Base-by-base conservation (phyloP, 371 early-diverging fungal species). In the Mucor saturninus region DNA sequence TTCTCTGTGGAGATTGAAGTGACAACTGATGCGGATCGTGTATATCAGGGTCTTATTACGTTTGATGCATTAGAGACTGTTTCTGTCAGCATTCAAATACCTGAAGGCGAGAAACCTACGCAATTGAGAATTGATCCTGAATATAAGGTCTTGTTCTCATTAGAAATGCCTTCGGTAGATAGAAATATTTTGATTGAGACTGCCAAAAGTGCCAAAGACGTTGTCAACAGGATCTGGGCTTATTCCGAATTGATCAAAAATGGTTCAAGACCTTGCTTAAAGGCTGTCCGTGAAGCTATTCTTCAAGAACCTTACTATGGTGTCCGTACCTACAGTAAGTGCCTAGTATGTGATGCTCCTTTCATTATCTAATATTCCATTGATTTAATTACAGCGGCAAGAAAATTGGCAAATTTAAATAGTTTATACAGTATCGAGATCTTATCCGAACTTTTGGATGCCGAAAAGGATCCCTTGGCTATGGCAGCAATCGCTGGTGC, bases 81-180 rank as follows among this genome's bases (percentile, higher is more conserved):
- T 5, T 60, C 59, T 37, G 61, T 71, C 1, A 58, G 56, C 11
- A 62, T 76, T 35, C 32, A 37, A 5, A 54, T 76, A 4, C 46
- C 56, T 3, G 45, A 59, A 14, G 65, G 53, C 2, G 65, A 56
- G 5, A 79, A 71, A 43, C 79, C 83, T 15, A 45, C 31, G 4
- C 31, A 56, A n/a, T 52, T 88, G 2, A 69, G 76, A 21, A 67
- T 88, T 10, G 88, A 88, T 65, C 85, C 88, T n/a, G 62, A 76
- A 35, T 71, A 67, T 29, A 79, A 77, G 32, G 64, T 84, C 4
- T 54, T 86, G 26, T 72, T 71, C 50, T 57, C 65, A 2, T 54
- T 84, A 11, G 83, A 85, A 11, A 72, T 84, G 69, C 46, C 57
- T n/a, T 68, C 73, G 10, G 76, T 81, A 2, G 81, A 81, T 31